Evolutionary conservation across 805 yeast species (phyloP).

Genomic region (Zygosaccharomyces bailii): DNA sequence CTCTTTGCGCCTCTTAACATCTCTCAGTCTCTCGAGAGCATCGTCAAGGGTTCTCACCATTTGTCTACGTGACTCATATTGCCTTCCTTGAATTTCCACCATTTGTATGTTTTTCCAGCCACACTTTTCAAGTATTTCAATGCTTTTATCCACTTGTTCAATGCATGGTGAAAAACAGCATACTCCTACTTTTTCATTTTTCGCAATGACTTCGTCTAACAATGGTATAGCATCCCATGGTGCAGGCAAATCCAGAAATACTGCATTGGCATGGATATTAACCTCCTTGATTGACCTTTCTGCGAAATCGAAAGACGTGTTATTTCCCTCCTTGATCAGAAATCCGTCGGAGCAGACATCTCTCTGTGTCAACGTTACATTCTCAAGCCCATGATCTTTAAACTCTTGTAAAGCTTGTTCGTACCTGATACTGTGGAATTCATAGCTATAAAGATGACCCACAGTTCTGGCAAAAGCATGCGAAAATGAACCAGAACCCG

Average conservation of each 20-base stretch:
- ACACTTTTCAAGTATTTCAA: conserved; percentile 62
- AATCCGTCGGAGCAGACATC: conserved; percentile 93
- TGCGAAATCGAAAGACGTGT: conserved; percentile 25
- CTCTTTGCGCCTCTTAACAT: conserved; percentile 67
- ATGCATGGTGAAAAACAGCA: conserved; percentile 98
- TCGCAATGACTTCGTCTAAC: conserved; percentile 54
- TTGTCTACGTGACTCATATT: conserved; percentile 86
- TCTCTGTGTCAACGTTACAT: conserved; percentile 75
- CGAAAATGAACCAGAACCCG: conserved; percentile 94
- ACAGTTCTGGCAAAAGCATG: conserved; percentile 88
- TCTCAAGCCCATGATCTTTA: conserved; percentile 60
- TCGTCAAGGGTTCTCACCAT: conserved; percentile 82
- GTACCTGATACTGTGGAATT: conserved; percentile 84
- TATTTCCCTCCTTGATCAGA: conserved; percentile 39
- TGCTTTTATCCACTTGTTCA: conserved; percentile 90
- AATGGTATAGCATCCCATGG: conserved; percentile 96
- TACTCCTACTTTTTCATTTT: conserved; percentile 54
- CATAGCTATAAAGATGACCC: conserved; percentile 78
- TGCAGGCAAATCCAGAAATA: conserved; percentile 89
- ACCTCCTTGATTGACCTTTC: conserved; percentile 27
- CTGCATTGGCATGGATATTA: conserved; percentile 51
- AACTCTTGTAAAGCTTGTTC: conserved; percentile 77
- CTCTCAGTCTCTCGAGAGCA: conserved; percentile 73
- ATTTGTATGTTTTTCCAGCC: conserved; percentile 89
- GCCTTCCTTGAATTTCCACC: conserved; percentile 82